Base-by-base conservation (phyloP, 2,329 filamentous ascomycete species). In the Trichoderma brevicompactum region DNA sequence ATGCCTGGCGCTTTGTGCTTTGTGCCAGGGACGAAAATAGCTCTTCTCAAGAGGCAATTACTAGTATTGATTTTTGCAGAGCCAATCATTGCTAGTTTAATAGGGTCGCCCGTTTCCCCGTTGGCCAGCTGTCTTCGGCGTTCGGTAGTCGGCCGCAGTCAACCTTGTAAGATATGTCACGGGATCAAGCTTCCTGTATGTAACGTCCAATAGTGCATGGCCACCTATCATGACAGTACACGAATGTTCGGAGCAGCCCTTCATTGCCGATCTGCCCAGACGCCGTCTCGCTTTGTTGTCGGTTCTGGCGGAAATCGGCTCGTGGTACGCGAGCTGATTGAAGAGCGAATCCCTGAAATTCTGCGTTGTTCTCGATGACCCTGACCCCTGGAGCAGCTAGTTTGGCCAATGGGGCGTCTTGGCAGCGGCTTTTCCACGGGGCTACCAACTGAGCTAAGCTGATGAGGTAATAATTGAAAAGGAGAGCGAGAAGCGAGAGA, bases 401-500 rank as follows among this genome's bases (percentile, higher is more conserved):
- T 7, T 13, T 4, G 34, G 44, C 28, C 49, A 54, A 54, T 54
- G 17, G 43, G 36, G 34, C 17, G 15, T 38, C 49, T 63, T 63
- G 60, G 60, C 60, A 63, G 38, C 60, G 60, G 60, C 60, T 54
- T 63, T 63, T 63, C 60, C 60, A 63, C 41, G 60, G 60, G 32
- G 48, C 60, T 36, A 36, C 49, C 60, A 54, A 54, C 40, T 53
- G 48, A 63, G 60, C 60, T 53, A 63, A 9, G 48, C 58, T 62
- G 60, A 63, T 63, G 60, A 63, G 49, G 49, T 63, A 63, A 46
- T 54, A 43, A n/a, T 23, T 6, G 41, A 41, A 46, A 34, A 60
- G 46, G 46, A 60, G 56, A 40, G 41, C 12, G n/a, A 43, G 44
- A 53, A 53, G 38, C 23, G 36, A 52, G 43, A 23, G 7, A 19